These are phyloP conservation scores for Mucor mucedo DNA, from an alignment of 371 early-diverging fungal species.

Conservation along the genomic window DNA sequence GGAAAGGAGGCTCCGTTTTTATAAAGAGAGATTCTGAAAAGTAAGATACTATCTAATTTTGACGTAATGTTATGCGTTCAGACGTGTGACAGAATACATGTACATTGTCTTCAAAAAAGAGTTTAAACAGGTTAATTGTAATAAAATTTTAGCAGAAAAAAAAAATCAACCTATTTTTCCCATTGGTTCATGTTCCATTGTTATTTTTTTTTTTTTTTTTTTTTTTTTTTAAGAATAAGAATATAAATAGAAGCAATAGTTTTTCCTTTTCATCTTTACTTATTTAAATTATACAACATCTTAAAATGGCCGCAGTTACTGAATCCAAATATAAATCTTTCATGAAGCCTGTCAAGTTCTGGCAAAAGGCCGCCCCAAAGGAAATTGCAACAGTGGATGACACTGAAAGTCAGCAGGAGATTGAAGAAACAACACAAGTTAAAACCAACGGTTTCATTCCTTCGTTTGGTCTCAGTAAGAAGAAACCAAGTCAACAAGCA, in stretches of 20 bases:
- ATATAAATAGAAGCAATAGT: neutral
- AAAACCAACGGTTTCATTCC: neutral
- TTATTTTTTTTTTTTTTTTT: neutral
- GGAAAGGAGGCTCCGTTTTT: too few species aligned
- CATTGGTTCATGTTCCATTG: neutral
- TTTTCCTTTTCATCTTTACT: neutral
- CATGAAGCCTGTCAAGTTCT: conserved; percentile 33
- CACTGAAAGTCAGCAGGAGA: neutral
- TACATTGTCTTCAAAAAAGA: too few species aligned
- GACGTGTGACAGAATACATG: too few species aligned
- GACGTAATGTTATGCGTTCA: too few species aligned
- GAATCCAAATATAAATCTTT: conserved; percentile 30
- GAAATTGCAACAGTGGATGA: neutral
- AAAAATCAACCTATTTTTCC: too few species aligned
- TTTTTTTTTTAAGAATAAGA: neutral
- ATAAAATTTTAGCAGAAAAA: too few species aligned
- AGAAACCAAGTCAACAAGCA: conserved; percentile 7
- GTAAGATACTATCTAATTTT: too few species aligned
- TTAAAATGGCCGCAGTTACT: neutral
- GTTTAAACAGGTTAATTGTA: too few species aligned
- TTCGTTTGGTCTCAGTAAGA: conserved; percentile 9
- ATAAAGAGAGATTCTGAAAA: too few species aligned
- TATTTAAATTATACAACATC: neutral
- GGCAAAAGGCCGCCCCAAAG: conserved; percentile 20
- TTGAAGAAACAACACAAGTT: neutral